Percentiles rank a stretch among this genome's conserved stretches.
Conservation (phyloP, 2,329 filamentous ascomycete species). For the Alternaria hordeiaustralica region DNA sequence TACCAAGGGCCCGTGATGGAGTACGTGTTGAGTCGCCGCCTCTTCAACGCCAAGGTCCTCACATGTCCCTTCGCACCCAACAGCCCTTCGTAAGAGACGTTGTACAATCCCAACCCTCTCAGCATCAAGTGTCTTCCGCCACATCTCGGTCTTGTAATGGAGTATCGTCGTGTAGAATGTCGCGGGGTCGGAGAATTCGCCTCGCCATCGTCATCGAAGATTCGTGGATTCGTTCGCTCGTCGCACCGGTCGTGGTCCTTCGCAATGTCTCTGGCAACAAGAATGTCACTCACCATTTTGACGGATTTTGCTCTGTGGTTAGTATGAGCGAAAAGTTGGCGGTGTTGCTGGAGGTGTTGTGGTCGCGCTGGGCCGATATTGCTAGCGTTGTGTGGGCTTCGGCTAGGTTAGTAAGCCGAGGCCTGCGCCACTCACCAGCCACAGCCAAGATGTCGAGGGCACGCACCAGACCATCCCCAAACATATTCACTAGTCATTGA, state of each 20-base stretch:
- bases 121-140: background rate
- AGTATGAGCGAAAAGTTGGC: slow-evolving; percentile 44
- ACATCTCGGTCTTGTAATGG: background rate
- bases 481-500: background rate
- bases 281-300: slow-evolving; percentile 48
- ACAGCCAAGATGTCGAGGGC: background rate
- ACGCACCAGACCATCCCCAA: background rate
- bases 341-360: slow-evolving; percentile 40
- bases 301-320: slow-evolving; percentile 47
- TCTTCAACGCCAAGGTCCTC: background rate
- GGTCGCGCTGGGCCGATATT: slow-evolving; percentile 30
- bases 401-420: slow-evolving; percentile 36
- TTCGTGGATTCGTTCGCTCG: slow-evolving; percentile 31
- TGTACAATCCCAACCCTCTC: background rate
- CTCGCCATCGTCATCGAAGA: slow-evolving; percentile 29
- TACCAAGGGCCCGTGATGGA: background rate
- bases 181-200: slow-evolving; percentile 22
- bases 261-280: background rate
- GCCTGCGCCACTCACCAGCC: slow-evolving; percentile 23
- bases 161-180: slow-evolving; percentile 1
- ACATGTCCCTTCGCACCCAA: background rate
- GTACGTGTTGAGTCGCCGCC: background rate
- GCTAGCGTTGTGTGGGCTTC: slow-evolving; percentile 41
- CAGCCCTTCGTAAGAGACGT: background rate
- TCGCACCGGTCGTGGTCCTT: slow-evolving; percentile 27